Percentiles rank a stretch among this genome's conserved stretches.
Evolutionary conservation across 345 rosid genomes (phyloP).

Genomic region (Firmiana major): DNA sequence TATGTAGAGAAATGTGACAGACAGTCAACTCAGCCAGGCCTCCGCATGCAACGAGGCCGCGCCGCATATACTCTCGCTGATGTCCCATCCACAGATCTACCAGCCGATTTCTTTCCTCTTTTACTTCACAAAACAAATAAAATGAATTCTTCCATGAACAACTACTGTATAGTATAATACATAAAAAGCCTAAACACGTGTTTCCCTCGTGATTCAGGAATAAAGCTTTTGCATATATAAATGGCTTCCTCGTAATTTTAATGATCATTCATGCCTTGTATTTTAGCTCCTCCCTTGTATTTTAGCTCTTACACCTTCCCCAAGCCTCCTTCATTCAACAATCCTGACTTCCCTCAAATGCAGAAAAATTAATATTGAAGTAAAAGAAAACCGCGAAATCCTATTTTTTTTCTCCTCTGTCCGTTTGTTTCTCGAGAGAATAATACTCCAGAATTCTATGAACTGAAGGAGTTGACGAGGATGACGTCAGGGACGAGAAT

Average conservation of each 20-base stretch:
- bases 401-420: neutral
- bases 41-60: neutral
- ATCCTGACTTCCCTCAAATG: neutral
- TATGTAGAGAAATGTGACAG: no score
- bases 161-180: no score
- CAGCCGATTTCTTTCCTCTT: neutral
- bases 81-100: neutral
- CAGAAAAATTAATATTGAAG: neutral
- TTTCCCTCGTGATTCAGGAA: slow-evolving; percentile 37
- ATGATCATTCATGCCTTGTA: neutral
- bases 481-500: slow-evolving; percentile 94
- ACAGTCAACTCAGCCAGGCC: neutral
- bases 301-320: slow-evolving; percentile 25
- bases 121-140: no score
- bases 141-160: no score
- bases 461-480: neutral
- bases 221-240: neutral
- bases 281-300: slow-evolving; percentile 22
- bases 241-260: slow-evolving; percentile 36
- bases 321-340: slow-evolving; percentile 24
- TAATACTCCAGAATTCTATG: neutral
- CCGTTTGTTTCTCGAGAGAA: slow-evolving; percentile 21
- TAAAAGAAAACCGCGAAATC: slow-evolving; percentile 15
- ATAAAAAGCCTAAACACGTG: slow-evolving; percentile 61
- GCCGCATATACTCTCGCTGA: neutral